Percentiles rank a stretch among this genome's conserved stretches.
Evolutionary conservation across 1,284 basidiomycete species (phyloP).

Genomic region (Marasmius tenuissimus): DNA sequence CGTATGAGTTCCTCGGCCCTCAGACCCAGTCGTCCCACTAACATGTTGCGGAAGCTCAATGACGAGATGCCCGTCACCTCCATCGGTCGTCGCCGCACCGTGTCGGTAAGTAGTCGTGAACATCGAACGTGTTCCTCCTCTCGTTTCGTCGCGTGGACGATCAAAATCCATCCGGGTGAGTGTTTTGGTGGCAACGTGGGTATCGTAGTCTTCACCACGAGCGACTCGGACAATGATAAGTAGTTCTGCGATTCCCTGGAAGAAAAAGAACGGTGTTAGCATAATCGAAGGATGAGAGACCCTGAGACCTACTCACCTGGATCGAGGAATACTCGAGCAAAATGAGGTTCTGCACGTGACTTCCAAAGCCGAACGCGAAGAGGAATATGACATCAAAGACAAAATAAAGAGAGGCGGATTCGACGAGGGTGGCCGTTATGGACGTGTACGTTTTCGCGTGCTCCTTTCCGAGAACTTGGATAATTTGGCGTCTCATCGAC

Average conservation of each 20-base stretch:
- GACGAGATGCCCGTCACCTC: no score
- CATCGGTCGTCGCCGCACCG: no score
- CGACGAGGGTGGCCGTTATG: constrained; percentile 17
- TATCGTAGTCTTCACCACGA: constrained; percentile 14
- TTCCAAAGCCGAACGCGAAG: constrained; percentile 15
- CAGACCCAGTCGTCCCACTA: no score
- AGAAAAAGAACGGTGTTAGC: background rate
- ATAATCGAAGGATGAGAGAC: background rate
- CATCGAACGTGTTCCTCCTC: background rate
- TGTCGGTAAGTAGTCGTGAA: background rate
- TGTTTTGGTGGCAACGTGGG: background rate
- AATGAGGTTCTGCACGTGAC: constrained; percentile 15
- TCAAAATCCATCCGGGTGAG: background rate
- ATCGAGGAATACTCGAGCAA: constrained; percentile 15
- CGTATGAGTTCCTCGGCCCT: no score
- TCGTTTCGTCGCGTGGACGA: background rate
- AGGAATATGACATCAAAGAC: constrained; percentile 18
- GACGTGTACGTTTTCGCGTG: constrained; percentile 21
- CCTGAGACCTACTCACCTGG: constrained; percentile 9
- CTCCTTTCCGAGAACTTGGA: constrained; percentile 16
- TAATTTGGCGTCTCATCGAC: constrained; percentile 17
- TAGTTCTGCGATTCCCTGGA: constrained; percentile 26
- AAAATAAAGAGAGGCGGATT: constrained; percentile 19
- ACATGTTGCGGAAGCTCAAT: no score
- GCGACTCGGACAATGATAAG: constrained; percentile 30